A percentile compares a stretch with the other conserved stretches of the same genome.
Conservation (phyloP, 108 stramenopile species). For the Pseudonitzschia multiseries region DNA sequence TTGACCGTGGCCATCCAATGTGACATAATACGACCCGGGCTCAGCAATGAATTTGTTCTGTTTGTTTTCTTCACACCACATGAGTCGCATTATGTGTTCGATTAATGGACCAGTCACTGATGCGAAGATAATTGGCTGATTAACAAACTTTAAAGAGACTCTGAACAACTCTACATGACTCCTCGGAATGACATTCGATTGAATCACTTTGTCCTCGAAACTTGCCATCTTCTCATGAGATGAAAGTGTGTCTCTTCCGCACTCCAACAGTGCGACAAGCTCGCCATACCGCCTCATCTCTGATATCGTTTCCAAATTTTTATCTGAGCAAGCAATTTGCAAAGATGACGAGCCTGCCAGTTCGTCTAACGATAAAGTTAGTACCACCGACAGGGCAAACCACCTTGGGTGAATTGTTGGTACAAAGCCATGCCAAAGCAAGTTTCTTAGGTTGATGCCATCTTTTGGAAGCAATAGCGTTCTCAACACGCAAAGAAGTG, state of each 20-base stretch:
- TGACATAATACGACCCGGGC: conserved; percentile 58
- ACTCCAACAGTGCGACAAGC: conserved; percentile 2
- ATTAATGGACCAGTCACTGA: conserved; percentile 42
- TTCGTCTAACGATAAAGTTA: conserved; percentile 8
- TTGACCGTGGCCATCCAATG: conserved; percentile 72
- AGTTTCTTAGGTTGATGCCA: conserved; percentile 69
- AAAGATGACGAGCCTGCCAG: conserved; percentile 13
- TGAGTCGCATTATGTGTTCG: conserved; percentile 53
- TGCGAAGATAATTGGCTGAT: conserved; percentile 26
- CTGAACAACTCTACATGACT: background rate
- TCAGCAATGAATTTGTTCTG: conserved; percentile 43
- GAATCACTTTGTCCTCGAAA: background rate
- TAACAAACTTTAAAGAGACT: background rate
- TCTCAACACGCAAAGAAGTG: conserved; percentile 16
- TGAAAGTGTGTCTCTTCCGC: background rate
- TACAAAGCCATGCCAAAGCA: conserved; percentile 71
- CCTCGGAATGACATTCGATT: background rate
- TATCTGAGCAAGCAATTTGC: background rate
- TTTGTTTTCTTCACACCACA: conserved; percentile 61
- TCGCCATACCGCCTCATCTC: background rate
- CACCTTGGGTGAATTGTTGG: conserved; percentile 39
- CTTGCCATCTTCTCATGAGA: background rate
- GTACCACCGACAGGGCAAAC: conserved; percentile 2
- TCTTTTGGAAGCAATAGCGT: conserved; percentile 46
- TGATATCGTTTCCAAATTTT: background rate